Base-by-base conservation (phyloP, 2,329 filamentous ascomycete genomes). In the Sporothrix pallida region DNA sequence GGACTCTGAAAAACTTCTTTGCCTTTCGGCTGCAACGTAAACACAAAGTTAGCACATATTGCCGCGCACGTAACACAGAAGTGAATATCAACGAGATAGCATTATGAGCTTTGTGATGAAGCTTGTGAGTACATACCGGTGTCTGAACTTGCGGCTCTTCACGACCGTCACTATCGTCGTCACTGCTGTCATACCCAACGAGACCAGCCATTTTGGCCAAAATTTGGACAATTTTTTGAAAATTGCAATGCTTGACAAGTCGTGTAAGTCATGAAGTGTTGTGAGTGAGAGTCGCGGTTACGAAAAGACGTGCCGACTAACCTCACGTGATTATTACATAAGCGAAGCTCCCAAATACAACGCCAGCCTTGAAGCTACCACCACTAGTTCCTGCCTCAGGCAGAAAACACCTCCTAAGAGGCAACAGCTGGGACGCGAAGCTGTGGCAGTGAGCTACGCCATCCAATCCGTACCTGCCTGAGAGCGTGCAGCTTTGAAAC, bases 131-230 rank as follows among this genome's bases (percentile, higher is more conserved):
- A 54, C 60, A 20, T 42, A 69, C 69, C 52, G 63, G 26, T 31
- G 12, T 60, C 23, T 58, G 20, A 1, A 54, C 52, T 48, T 72
- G 62, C 23, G 31, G 17, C 26, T 23, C 58, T 1, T 58, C 31
- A 7, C 26, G 70, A 12, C 60, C 48, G 17, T 70, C 70, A 20
- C 63, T 72, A 6, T 86, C 86, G 1, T 87, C 86, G 60, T 87
- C 85, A 72, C 86, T 87, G 76, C 86, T 88, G 15, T 82, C 85
- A 75, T 88, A 88, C 48, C 78, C 81, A 8, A 88, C 86, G 13
- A 88, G 82, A 1, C 82, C 85, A 62, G 82, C 82, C 84, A 86
- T 83, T 2, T 48, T 15, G 42, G 17, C 20, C 6, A 12, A 67
- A 46, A 9, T 48, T 17, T 2, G 20, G 63, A 74, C 8, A 12